These are phyloP conservation scores for Penicillium sp. DNA, from an alignment of 2,329 filamentous ascomycete genomes.

Conservation along the genomic window DNA sequence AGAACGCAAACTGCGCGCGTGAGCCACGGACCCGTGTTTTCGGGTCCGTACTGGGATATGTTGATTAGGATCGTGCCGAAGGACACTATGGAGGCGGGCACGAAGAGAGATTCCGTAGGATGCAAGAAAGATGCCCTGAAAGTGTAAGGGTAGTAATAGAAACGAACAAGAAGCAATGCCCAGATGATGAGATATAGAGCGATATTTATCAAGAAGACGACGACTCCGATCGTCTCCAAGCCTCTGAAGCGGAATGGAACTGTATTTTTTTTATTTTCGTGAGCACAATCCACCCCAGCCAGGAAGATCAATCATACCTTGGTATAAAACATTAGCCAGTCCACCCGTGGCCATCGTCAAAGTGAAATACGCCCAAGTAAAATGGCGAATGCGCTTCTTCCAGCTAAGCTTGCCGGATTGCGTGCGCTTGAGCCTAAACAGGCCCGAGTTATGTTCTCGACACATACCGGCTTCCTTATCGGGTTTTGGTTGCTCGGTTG, in stretches of 20 bases:
- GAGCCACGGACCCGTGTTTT: conserved; percentile 63
- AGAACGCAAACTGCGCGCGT: conserved; percentile 60
- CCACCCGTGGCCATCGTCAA: conserved; percentile 63
- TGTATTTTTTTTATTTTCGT: conserved; percentile 27
- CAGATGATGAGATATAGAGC: conserved; percentile 63
- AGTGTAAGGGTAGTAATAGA: conserved; percentile 67
- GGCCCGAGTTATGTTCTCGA: conserved; percentile 17
- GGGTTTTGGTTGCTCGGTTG: conserved; percentile 9
- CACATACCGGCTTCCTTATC: conserved; percentile 8
- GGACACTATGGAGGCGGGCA: conserved; percentile 67
- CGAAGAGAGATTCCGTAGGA: conserved; percentile 75
- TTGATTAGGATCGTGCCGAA: conserved; percentile 76
- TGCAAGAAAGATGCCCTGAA: conserved; percentile 71
- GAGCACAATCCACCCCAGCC: not conserved
- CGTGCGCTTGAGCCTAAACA: conserved; percentile 16
- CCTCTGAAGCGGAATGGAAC: conserved; percentile 57
- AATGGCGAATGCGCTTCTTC: conserved; percentile 59
- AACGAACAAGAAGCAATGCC: conserved; percentile 64
- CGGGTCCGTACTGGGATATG: conserved; percentile 71
- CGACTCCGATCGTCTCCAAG: conserved; percentile 58
- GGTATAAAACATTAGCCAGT: conserved; percentile 59
- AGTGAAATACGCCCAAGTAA: conserved; percentile 79
- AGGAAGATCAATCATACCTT: conserved; percentile 44
- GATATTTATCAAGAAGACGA: conserved; percentile 64
- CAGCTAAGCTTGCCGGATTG: conserved; percentile 41